Conservation (phyloP, 116 monocot species). For the Dioscorea cayenensis region DNA sequence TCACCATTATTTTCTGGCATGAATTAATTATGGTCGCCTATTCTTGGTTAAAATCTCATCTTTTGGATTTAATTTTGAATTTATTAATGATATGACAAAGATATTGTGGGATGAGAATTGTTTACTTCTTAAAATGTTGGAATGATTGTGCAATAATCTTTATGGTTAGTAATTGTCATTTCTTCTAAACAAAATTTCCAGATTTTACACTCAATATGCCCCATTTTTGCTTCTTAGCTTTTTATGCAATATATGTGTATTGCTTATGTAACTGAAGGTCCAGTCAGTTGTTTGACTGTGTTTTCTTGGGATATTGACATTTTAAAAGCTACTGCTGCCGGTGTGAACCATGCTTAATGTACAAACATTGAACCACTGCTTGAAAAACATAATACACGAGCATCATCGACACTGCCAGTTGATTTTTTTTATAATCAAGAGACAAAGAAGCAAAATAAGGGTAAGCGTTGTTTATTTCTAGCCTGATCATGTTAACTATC, state of each 20-base stretch:
- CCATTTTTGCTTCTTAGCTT: background rate
- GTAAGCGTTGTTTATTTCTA: constrained; percentile 19
- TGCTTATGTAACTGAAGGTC: background rate
- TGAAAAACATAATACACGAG: constrained; percentile 21
- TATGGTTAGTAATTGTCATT: no score
- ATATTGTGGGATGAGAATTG: no score
- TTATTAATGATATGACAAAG: no score
- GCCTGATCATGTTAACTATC: background rate
- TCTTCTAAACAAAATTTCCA: no score
- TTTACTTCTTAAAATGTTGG: no score
- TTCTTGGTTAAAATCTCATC: no score
- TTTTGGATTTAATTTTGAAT: no score
- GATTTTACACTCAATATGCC: no score
- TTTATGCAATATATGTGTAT: background rate
- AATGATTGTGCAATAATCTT: no score
- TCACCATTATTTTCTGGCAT: no score
- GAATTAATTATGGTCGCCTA: no score
- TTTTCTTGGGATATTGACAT: constrained; percentile 63
- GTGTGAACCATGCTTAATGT: constrained; percentile 17
- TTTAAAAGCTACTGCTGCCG: constrained; percentile 59
- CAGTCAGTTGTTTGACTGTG: background rate
- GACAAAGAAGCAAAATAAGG: constrained; percentile 53
- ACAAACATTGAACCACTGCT: constrained; percentile 27
- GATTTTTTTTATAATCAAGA: constrained; percentile 65
- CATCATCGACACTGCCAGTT: constrained; percentile 37